Evolutionary conservation across 805 yeast species (phyloP).

Genomic region (Starmerella cellae): DNA sequence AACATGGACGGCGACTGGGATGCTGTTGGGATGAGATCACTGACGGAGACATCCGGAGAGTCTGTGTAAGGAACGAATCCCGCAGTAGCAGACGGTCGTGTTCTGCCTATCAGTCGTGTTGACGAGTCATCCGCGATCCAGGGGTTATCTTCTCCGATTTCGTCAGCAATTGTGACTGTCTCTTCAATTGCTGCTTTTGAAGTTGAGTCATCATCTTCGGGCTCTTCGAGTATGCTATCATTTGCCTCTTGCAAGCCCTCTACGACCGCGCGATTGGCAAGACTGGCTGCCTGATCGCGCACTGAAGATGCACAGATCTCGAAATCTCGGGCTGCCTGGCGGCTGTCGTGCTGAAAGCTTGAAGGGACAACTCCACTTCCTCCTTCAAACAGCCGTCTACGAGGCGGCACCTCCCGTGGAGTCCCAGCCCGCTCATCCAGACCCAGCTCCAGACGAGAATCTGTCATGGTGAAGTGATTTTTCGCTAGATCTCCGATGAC

Average conservation of each 20-base stretch:
- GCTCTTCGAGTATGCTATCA: not conserved
- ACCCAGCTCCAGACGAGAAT: constrained; percentile 1
- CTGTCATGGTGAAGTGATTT: no score
- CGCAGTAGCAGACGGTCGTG: no score
- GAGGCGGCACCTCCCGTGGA: constrained; percentile 8
- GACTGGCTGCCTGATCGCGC: constrained; percentile 18
- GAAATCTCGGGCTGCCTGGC: constrained; percentile 7
- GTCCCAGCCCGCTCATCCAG: not conserved
- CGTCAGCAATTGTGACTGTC: no score
- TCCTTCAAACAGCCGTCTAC: constrained; percentile 15
- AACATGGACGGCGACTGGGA: not conserved
- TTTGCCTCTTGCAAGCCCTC: constrained; percentile 9
- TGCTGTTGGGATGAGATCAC: constrained; percentile 3
- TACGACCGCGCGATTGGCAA: constrained; percentile 16
- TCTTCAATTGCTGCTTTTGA: not conserved
- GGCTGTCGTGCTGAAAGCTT: constrained; percentile 3
- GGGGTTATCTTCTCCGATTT: not conserved
- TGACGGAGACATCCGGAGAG: not conserved
- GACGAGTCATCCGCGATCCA: not conserved
- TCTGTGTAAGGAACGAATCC: not conserved
- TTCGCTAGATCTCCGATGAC: no score
- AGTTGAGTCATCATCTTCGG: not conserved
- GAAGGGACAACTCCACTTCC: constrained; percentile 12
- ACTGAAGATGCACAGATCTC: constrained; percentile 14
- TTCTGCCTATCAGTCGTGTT: no score